Percentiles rank a stretch among this genome's conserved stretches.
phyloP scores from a whole-genome alignment of 2,329 filamentous ascomycete species.

The Fusarium newnesense region DNA sequence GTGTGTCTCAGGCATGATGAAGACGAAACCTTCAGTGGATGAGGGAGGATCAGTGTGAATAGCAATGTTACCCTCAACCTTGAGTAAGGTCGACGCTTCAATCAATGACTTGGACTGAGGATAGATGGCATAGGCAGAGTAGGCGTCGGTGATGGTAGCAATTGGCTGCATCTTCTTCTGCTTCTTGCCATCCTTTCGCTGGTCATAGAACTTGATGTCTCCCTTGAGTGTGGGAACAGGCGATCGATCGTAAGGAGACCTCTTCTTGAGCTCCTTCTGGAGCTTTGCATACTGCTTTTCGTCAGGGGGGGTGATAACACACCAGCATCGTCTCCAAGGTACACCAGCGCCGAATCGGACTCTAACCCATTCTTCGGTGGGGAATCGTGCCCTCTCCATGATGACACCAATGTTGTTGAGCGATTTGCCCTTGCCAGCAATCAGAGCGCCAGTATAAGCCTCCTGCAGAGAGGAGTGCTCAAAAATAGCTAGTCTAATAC shows the following conservation, averaged over 20 bases:
- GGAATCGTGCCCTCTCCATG: constrained; percentile 81
- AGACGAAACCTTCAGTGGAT: constrained; percentile 91
- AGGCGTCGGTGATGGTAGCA: constrained; percentile 90
- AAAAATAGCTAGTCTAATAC: constrained; percentile 92
- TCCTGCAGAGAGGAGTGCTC: constrained; percentile 94
- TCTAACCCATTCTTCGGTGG: constrained; percentile 91
- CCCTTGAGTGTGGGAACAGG: constrained; percentile 77
- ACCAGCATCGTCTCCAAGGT: constrained; percentile 97
- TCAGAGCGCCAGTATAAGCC: constrained; percentile 94
- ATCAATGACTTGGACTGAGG: constrained; percentile 94
- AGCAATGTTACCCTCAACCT: constrained; percentile 90
- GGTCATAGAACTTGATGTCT: constrained; percentile 94
- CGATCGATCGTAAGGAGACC: constrained; percentile 82
- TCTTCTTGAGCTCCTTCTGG: constrained; percentile 84
- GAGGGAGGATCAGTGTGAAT: constrained; percentile 84
- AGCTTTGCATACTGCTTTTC: constrained; percentile 90
- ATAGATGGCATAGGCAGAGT: constrained; percentile 94
- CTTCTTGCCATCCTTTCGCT: constrained; percentile 77
- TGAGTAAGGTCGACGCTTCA: constrained; percentile 92
- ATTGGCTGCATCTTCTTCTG: constrained; percentile 92
- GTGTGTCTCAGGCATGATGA: constrained; percentile 95
- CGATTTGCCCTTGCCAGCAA: constrained; percentile 90
- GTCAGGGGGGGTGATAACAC: constrained; percentile 89
- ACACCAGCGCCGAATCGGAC: constrained; percentile 96
- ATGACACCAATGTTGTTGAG: constrained; percentile 92